Evolutionary conservation across 306 rosid species (phyloP).

Genomic region (Medicago lupulina): DNA sequence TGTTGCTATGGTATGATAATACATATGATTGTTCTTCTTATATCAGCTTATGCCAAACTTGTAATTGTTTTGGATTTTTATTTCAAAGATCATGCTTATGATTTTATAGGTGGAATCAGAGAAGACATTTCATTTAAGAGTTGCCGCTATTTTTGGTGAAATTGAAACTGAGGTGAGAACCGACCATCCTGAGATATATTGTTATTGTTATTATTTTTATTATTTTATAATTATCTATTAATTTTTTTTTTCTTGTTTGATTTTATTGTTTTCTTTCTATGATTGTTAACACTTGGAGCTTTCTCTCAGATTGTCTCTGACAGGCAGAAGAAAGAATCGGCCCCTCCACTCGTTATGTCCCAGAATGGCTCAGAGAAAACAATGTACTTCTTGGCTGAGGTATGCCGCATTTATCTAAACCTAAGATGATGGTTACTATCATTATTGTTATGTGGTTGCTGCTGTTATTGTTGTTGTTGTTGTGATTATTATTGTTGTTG

Average conservation of each 20-base stretch:
- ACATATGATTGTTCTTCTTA: constrained; percentile 16
- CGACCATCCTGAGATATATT: constrained; percentile 8
- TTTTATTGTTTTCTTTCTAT: constrained; percentile 38
- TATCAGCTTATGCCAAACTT: constrained; percentile 27
- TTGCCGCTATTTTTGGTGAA: constrained; percentile 89
- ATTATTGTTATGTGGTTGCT: constrained; percentile 18
- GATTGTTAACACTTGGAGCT: constrained; percentile 38
- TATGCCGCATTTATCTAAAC: constrained; percentile 51
- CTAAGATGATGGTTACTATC: background rate
- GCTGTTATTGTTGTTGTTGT: background rate
- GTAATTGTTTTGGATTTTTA: constrained; percentile 33
- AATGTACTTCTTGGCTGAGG: constrained; percentile 93
- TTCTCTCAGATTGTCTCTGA: constrained; percentile 88
- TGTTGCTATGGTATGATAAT: constrained; percentile 82
- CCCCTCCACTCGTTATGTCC: constrained; percentile 74
- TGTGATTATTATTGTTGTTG: background rate
- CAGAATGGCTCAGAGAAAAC: constrained; percentile 74
- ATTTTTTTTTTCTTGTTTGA: constrained; percentile 17
- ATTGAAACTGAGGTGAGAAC: constrained; percentile 94
- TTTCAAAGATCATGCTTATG: constrained; percentile 36
- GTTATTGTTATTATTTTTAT: background rate
- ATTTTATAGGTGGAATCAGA: constrained; percentile 86
- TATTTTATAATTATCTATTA: background rate
- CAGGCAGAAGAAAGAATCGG: constrained; percentile 96
- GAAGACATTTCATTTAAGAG: constrained; percentile 83